Conservation (phyloP, 306 rosid species). For the Astragalus glycyphyllos region DNA sequence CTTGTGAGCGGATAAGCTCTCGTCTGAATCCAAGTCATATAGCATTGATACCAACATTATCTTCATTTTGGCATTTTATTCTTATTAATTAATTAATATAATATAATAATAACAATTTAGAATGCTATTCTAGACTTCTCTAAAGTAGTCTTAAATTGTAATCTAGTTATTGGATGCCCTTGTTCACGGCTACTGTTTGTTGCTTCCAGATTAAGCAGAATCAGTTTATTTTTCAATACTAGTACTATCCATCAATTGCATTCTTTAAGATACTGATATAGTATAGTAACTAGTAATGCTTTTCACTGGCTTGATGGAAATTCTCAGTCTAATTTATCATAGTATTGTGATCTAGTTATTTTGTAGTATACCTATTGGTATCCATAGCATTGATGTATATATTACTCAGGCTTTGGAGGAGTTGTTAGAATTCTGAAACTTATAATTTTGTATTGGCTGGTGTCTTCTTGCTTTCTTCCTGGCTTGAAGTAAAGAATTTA, state of each 20-base stretch:
- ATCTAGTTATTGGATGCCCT: background rate
- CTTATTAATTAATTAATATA: background rate
- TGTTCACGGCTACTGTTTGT: background rate
- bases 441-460: background rate
- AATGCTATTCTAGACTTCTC: background rate
- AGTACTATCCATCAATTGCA: background rate
- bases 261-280: background rate
- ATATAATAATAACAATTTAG: background rate
- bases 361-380: background rate
- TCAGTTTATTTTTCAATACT: background rate
- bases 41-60: background rate
- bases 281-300: background rate
- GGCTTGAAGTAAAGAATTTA: background rate
- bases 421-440: too few relatives aligned
- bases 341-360: background rate
- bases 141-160: constrained; percentile 14
- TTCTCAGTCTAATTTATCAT: background rate
- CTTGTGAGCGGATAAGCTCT: constrained; percentile 1
- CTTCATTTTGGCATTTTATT: background rate
- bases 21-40: background rate
- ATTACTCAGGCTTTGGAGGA: too few relatives aligned
- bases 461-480: background rate
- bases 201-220: constrained; percentile 9
- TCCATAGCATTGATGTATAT: background rate
- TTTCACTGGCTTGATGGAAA: constrained; percentile 1